Conservation (phyloP, 495 filamentous ascomycete genomes). For the Tuber borchii region DNA sequence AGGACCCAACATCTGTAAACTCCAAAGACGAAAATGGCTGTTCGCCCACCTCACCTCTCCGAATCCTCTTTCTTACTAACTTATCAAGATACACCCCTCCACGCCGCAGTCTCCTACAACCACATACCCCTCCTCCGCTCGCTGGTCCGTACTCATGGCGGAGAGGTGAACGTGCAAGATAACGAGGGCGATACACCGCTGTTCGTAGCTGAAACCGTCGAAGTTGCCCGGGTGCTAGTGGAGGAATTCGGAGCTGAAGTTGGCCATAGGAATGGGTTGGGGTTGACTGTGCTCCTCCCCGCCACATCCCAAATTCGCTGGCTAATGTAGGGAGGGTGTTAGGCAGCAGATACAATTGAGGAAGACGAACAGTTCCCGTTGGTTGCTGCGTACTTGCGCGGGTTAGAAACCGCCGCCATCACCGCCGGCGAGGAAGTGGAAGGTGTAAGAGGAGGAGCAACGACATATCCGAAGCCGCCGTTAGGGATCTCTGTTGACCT, state of each 20-base stretch:
- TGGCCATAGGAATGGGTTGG: constrained; percentile 56
- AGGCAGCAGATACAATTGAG: constrained; percentile 63
- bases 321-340: neutral
- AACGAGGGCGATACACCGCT: constrained; percentile 88
- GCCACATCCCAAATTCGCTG: neutral
- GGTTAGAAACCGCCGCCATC: constrained; percentile 44
- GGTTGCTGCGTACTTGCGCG: constrained; percentile 60
- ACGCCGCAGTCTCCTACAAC: constrained; percentile 87
- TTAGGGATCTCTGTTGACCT: constrained; percentile 62
- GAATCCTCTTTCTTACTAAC: constrained; percentile 43
- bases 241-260: constrained; percentile 72
- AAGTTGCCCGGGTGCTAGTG: constrained; percentile 66
- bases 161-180: constrained; percentile 71
- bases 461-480: constrained; percentile 52
- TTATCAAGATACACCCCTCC: constrained; percentile 64
- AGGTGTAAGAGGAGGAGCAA: constrained; percentile 22
- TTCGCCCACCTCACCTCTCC: constrained; percentile 19
- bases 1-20: constrained; percentile 60
- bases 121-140: constrained; percentile 71
- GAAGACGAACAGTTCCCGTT: constrained; percentile 62
- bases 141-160: constrained; percentile 69
- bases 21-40: constrained; percentile 67
- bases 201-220: constrained; percentile 72
- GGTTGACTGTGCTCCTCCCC: constrained; percentile 47
- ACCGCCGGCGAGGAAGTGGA: constrained; percentile 18